Evolutionary conservation across 345 rosid genomes (phyloP).

Genomic region (Corchorus olitorius): DNA sequence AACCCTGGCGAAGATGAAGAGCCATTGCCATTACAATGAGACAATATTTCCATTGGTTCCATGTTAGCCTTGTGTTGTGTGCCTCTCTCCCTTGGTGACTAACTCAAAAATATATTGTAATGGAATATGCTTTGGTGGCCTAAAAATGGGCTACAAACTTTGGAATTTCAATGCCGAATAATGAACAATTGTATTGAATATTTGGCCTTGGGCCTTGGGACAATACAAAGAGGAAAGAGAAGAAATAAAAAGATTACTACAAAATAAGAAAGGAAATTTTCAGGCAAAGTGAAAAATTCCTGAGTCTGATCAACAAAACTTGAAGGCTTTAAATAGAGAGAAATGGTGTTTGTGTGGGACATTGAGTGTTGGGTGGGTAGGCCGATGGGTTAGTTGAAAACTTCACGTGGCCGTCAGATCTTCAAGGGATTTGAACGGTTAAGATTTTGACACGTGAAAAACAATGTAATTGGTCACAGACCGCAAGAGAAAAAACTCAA

Average conservation of each 20-base stretch:
- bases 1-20: slow-evolving; percentile 13
- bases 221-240: not conserved
- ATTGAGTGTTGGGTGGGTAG: slow-evolving; percentile 35
- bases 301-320: slow-evolving; percentile 17
- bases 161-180: not conserved
- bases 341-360: not conserved
- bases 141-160: not conserved
- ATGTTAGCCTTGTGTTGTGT: not conserved
- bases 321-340: slow-evolving; percentile 33
- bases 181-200: not conserved
- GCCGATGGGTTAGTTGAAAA: slow-evolving; percentile 50
- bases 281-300: slow-evolving; percentile 33
- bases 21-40: slow-evolving; percentile 17
- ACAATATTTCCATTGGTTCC: slow-evolving; percentile 18
- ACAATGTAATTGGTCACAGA: not conserved
- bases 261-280: slow-evolving; percentile 25
- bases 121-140: not conserved
- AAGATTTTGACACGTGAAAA: not conserved
- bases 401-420: slow-evolving; percentile 37
- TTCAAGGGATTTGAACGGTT: slow-evolving; percentile 2
- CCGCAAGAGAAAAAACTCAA: too few species aligned
- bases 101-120: too few species aligned
- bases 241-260: not conserved
- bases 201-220: not conserved
- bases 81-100: too few species aligned